Base-by-base conservation (phyloP, 2,329 filamentous ascomycete genomes). In the Cytospora mali region DNA sequence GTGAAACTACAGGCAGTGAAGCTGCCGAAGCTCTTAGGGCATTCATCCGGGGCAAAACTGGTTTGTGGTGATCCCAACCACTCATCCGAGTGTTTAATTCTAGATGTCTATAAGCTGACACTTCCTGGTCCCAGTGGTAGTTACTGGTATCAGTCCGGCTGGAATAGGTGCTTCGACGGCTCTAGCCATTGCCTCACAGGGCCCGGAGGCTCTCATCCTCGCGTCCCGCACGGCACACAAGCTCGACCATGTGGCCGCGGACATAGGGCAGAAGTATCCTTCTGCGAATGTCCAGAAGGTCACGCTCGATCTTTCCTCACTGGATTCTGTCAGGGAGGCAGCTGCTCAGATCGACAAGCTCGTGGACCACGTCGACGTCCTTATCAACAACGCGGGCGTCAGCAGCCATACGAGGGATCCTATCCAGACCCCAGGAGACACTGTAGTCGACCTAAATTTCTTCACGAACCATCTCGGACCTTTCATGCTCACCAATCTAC, bases 381-480 rank as follows among this genome's bases (percentile, higher is more conserved):
- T 65, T 21, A 63, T 65, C 52, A 65, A 65, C 53, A 65, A 65
- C 31, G 63, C 63, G 21, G 63, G 63, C 25, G 28, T 65, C 6
- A 58, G 35, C 25, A 21, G 57, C 16, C n/a, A 57, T 14, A 25
- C 18, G n/a, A 42, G 62, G 14, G 62, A 58, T n/a, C 48, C 55
- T 3, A n/a, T 64, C 14, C 55, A 62, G 49, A 64, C 62, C 1
- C 62, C 62, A 14, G 62, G 62, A 23, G 62, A 64, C 35, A 64
- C 62, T 29, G 35, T 55, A 29, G 62, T 64, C 9, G 76, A 79
- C 58, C 67, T 69, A 5, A 73, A 81, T 60, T 75, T 80, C 5
- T 78, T 76, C 1, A 73, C 75, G 13, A 84, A 84, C 68, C 77
- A 83, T 64, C 65, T 84, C 14, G 78, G 79, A 0, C 78, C 82